Base-by-base conservation (phyloP, 176 grass and related monocot species). In the Carex myosuroides region DNA sequence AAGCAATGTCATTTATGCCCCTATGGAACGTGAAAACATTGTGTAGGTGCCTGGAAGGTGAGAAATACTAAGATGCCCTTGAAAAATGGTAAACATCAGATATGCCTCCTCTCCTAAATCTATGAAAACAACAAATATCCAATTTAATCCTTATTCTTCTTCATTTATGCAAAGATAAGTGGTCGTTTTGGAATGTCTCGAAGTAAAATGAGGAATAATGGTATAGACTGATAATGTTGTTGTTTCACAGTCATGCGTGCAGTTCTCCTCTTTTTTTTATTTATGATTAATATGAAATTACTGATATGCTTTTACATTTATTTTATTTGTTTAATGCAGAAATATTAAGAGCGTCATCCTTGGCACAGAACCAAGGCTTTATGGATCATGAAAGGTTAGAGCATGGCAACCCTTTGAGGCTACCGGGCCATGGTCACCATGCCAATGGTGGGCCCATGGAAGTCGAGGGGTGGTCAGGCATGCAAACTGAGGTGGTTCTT, bases 401-500 rank as follows among this genome's bases (percentile, higher is more conserved):
- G 26, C 97, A 92, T 88, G 91, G 83, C 81, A 94, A 88, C 79
- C 93, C 93, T 64, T 85, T 99, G 81, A 96, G 97, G 88, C 82
- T 96, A 89, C 66, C 90, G 87, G 83, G 88, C 55, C 88, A 96
- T 87, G 86, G 89, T 83, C 81, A 50, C 35, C 81, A 68, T 69
- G 81, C 87, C 73, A 99, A 92, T 92, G 91, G 93, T 89, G 88
- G 92, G 83, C 97, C 91, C 58, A 99, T 99, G 97, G 97, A 99
- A 85, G 73, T 96, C 60, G 97, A 99, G 87, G 89, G 86, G 63
- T 92, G 91, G 91, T 85, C 93, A 66, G 96, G 89, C 66, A 93
- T 89, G 80, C 93, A 96, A 88, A 89, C 97, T 61, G 91, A 99
- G 88, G 97, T 99, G 90, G 29, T 29, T 29, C 29, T 29, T 29